Conservation (phyloP, 441 rosid species). For the Iberis amara region DNA sequence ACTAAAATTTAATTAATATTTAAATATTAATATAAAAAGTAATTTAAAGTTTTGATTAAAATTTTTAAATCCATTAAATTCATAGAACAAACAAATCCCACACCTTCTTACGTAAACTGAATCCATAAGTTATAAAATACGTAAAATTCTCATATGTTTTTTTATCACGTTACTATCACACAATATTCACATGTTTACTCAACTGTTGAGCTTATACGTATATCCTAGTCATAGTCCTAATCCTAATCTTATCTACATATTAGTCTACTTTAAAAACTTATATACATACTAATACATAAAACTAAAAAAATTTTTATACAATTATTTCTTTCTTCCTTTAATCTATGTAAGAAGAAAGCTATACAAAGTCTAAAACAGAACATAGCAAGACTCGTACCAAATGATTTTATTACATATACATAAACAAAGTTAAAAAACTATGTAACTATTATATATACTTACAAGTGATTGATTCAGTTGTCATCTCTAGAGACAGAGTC, state of each 20-base stretch:
- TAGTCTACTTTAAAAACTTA: not conserved
- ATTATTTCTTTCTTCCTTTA: conserved; percentile 8
- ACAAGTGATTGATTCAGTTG: conserved; percentile 25
- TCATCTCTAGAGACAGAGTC: conserved; percentile 46
- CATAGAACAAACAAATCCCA: no score
- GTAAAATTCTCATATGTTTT: no score
- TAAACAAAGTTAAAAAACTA: not conserved
- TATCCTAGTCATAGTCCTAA: no score
- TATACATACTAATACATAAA: conserved; percentile 1
- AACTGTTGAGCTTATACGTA: no score
- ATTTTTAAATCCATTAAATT: no score
- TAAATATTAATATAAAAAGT: no score
- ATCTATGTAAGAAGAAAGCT: conserved; percentile 17
- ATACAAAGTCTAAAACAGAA: conserved; percentile 22
- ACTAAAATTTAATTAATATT: no score
- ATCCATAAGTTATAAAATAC: no score
- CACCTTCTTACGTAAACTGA: no score
- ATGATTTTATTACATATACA: conserved; percentile 21
- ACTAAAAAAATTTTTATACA: conserved; percentile 14
- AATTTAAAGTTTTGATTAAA: no score
- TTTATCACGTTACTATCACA: no score
- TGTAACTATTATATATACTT: not conserved
- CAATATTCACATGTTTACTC: no score
- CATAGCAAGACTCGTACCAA: not conserved
- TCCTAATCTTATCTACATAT: not conserved